Evolutionary conservation across 495 filamentous ascomycete genomes (phyloP), one percentile per base, ranked within the genome.

Genomic region (Aspergillus steynii): DNA sequence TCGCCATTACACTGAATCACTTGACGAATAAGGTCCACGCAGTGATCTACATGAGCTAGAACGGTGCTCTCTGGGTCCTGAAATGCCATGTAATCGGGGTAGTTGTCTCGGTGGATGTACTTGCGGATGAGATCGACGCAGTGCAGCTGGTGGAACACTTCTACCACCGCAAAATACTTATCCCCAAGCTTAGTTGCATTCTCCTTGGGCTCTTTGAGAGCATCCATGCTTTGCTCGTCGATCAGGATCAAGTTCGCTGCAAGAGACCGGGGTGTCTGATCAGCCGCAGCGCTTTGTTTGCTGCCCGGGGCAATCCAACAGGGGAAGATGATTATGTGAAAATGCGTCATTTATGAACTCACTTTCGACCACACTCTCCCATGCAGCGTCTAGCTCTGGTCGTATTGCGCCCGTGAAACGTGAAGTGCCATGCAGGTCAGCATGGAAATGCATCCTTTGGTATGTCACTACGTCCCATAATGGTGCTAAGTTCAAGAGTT

Each of bases 81-180:
- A 15, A 46, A 46, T 46, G 42, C 42, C 42, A 46, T 46, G 42
- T 46, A 46, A 46, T 46, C 42, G 8, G 8, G 42, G 42, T 46
- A 46, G 42, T 46, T 15, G 42, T 46, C 42, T 7, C 42, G 42
- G 42, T 46, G 42, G 42, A 46, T 46, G 15, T 46, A 46, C 42
- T 46, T 46, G 42, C 42, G 42, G 42, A 46, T 46, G 42, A 46
- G 42, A 46, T 46, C 42, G 42, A 46, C 42, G 42, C 42, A 46
- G 15, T 46, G 42, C 42, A 46, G 42, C 42, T 46, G 42, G 42
- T 46, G 42, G 15, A 46, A 46, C 42, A 46, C 42, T 15, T 46
- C 42, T 15, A 46, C 42, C 42, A 46, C 42, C 8, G 42, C 42
- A 15, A 46, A 46, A 46, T 46, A 46, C 42, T 46, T 46, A 15